A percentile compares a stretch with the other conserved stretches of the same genome.
phyloP scores from a whole-genome alignment of 1,284 basidiomycete species.

The Agroathelia rolfsii region DNA sequence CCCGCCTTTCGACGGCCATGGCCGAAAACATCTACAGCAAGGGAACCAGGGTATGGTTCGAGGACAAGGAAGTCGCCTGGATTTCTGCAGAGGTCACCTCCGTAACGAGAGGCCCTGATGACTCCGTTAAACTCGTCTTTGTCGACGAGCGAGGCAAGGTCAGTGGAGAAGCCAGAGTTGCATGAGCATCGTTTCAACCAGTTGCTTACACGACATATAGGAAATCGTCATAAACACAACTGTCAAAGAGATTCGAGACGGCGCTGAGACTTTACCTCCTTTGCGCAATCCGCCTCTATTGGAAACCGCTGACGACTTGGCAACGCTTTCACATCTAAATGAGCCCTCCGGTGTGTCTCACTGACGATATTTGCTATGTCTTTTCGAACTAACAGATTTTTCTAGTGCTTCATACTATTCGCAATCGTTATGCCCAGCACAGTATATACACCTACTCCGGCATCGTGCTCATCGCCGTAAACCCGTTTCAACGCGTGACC shows the following conservation, averaged over 20 bases:
- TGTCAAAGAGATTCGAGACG: slow-evolving; percentile 65
- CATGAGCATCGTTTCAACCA: not conserved
- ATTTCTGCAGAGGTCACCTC: slow-evolving; percentile 77
- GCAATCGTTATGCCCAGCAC: slow-evolving; percentile 93
- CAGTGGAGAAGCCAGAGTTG: slow-evolving; percentile 10
- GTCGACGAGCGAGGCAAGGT: slow-evolving; percentile 85
- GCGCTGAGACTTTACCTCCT: slow-evolving; percentile 74
- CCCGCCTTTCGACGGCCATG: slow-evolving; percentile 32
- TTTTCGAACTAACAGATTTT: slow-evolving; percentile 4
- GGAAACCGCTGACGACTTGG: slow-evolving; percentile 96
- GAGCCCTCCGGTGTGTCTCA: slow-evolving; percentile 79
- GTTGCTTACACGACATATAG: no score
- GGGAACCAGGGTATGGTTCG: slow-evolving; percentile 80
- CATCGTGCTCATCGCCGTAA: slow-evolving; percentile 96
- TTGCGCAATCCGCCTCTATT: slow-evolving; percentile 93
- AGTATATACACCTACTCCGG: slow-evolving; percentile 99
- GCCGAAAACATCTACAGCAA: slow-evolving; percentile 82
- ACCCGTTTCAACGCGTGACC: slow-evolving; percentile 92
- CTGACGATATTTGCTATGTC: slow-evolving; percentile 1
- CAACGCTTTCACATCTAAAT: slow-evolving; percentile 95
- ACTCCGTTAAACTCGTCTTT: slow-evolving; percentile 70
- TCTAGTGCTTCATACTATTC: slow-evolving; percentile 95
- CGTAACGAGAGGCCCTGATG: slow-evolving; percentile 50
- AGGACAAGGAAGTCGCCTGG: slow-evolving; percentile 90
- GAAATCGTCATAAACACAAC: slow-evolving; percentile 74